These are phyloP conservation scores for Histomonas meleagridis DNA, from an alignment of 208 protist genomes.

Conservation along the genomic window DNA sequence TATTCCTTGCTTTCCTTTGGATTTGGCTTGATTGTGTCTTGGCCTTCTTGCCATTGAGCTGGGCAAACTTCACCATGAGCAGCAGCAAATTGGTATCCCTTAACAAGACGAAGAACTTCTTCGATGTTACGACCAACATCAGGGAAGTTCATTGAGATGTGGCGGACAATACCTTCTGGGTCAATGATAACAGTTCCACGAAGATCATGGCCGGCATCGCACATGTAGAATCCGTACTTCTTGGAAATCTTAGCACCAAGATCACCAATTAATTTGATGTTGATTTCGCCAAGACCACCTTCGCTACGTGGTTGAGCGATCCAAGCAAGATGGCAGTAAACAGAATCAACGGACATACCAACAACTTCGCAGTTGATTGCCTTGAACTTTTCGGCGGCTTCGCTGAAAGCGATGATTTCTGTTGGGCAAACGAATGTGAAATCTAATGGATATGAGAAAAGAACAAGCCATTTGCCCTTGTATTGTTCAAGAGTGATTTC, in stretches of 20 bases:
- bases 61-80: slow-evolving; percentile 36
- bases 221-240: slow-evolving; percentile 71
- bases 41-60: not conserved
- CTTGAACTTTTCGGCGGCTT: not conserved
- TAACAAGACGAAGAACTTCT: slow-evolving; percentile 1
- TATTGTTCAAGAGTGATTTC: not conserved
- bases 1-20: slow-evolving; percentile 1
- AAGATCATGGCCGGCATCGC: slow-evolving; percentile 52
- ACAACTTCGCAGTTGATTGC: not conserved
- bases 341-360: not conserved
- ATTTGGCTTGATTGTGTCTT: slow-evolving; percentile 13
- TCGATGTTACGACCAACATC: slow-evolving; percentile 16
- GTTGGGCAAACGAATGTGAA: slow-evolving; percentile 38
- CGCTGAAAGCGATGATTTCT: slow-evolving; percentile 33
- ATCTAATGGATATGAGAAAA: slow-evolving; percentile 24
- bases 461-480: not conserved
- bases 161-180: not conserved
- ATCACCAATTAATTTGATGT: slow-evolving; percentile 83
- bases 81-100: slow-evolving; percentile 18
- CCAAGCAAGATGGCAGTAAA: slow-evolving; percentile 83
- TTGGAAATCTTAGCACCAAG: slow-evolving; percentile 70
- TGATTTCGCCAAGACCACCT: slow-evolving; percentile 81
- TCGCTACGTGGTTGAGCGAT: slow-evolving; percentile 74
- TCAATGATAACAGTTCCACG: slow-evolving; percentile 35
- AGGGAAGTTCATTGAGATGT: not conserved